Conservation (phyloP, 2,329 filamentous ascomycete species). For the Fusarium nurragi region DNA sequence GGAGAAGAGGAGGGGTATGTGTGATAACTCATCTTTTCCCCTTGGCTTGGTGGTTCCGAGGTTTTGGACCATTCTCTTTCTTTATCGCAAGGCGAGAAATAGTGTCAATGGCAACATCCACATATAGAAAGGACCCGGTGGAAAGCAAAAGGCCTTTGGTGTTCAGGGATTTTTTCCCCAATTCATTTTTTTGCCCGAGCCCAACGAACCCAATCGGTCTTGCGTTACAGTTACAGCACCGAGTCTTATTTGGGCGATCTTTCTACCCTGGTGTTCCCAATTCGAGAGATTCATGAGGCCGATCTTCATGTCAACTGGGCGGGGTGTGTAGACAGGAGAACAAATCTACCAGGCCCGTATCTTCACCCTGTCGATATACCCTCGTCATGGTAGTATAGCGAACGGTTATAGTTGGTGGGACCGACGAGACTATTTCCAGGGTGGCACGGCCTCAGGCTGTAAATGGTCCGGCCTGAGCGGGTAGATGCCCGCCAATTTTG, state of each 20-base stretch:
- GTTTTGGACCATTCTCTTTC: slow-evolving; percentile 13
- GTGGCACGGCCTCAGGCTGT: slow-evolving; percentile 21
- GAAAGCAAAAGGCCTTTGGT: slow-evolving; percentile 25
- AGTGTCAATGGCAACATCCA: neutral
- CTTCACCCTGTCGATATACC: slow-evolving; percentile 8
- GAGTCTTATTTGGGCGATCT: slow-evolving; percentile 22
- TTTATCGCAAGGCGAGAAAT: neutral
- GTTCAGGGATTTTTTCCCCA: slow-evolving; percentile 17
- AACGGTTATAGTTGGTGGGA: slow-evolving; percentile 27
- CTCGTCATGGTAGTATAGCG: slow-evolving; percentile 32
- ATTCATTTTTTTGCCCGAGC: slow-evolving; percentile 4
- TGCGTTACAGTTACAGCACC: neutral
- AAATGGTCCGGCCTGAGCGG: slow-evolving; percentile 31
- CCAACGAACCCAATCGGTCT: slow-evolving; percentile 17
- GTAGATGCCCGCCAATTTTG: slow-evolving; percentile 40
- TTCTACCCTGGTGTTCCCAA: slow-evolving; percentile 14
- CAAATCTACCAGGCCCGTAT: slow-evolving; percentile 10
- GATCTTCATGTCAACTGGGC: slow-evolving; percentile 40
- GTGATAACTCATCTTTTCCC: slow-evolving; percentile 12
- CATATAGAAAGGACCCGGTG: slow-evolving; percentile 6
- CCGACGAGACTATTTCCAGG: slow-evolving; percentile 37
- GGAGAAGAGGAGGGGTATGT: slow-evolving; percentile 10
- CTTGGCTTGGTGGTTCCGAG: slow-evolving; percentile 27
- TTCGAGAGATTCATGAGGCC: slow-evolving; percentile 31
- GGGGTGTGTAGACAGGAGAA: neutral